phyloP scores from a whole-genome alignment of 106 monocot genomes.

The Dendrobium nobile region DNA sequence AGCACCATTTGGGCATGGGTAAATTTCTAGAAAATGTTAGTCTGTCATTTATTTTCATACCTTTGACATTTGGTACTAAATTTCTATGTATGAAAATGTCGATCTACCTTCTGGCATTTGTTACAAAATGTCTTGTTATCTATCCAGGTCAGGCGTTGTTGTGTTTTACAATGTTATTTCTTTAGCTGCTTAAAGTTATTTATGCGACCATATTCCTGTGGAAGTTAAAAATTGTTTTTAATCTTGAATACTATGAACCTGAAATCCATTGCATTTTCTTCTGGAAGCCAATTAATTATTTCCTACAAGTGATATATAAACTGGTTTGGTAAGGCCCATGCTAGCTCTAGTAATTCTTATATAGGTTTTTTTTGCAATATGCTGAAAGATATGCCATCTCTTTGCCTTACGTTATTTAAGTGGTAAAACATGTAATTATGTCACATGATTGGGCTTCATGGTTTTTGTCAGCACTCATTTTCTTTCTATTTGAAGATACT shows the following conservation, averaged over 20 bases:
- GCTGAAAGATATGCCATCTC: background rate
- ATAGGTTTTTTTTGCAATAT: background rate
- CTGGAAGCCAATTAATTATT: background rate
- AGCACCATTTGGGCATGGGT: background rate
- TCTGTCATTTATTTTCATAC: background rate
- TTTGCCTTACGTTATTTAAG: background rate
- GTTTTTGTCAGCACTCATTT: slow-evolving; percentile 11
- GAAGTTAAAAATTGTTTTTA: background rate
- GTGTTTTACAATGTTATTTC: too few species aligned
- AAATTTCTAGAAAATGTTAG: background rate
- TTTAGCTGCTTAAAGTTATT: too few species aligned
- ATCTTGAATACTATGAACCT: background rate
- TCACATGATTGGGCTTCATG: background rate
- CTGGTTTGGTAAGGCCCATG: too few species aligned
- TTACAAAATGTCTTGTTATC: too few species aligned
- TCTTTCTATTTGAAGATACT: slow-evolving; percentile 11
- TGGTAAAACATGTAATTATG: background rate
- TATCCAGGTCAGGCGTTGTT: too few species aligned
- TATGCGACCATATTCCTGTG: background rate
- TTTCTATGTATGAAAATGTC: background rate
- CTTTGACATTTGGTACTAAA: background rate
- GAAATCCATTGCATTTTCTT: background rate
- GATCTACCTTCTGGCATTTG: too few species aligned
- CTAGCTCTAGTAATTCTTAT: background rate
- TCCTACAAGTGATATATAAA: background rate